These are phyloP conservation scores for Dichomitus squalens DNA, from an alignment of 1,284 basidiomycete species.

Conservation along the genomic window DNA sequence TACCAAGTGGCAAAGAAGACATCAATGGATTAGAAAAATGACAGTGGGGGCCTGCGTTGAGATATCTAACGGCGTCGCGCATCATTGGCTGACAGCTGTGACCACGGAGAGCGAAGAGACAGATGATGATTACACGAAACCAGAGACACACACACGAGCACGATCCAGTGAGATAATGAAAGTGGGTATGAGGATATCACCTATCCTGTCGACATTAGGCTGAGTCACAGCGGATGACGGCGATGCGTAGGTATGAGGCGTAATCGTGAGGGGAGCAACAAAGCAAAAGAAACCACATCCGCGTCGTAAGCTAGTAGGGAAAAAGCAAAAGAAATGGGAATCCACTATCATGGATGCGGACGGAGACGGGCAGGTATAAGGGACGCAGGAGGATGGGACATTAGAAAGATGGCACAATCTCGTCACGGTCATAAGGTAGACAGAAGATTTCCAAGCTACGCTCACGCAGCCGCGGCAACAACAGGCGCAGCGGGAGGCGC, in stretches of 20 bases:
- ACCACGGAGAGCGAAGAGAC: slow-evolving; percentile 20
- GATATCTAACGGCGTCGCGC: slow-evolving; percentile 7
- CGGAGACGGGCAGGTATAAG: slow-evolving; percentile 39
- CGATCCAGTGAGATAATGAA: slow-evolving; percentile 53
- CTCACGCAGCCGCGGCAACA: slow-evolving; percentile 64
- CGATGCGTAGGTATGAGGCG: slow-evolving; percentile 31
- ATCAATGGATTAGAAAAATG: slow-evolving; percentile 22
- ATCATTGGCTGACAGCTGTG: slow-evolving; percentile 7
- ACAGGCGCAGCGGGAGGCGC: slow-evolving; percentile 38
- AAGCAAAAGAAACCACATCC: slow-evolving; percentile 58
- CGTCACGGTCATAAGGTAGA: slow-evolving; percentile 51
- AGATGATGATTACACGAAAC: slow-evolving; percentile 59
- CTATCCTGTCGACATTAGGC: slow-evolving; percentile 37
- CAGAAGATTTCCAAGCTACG: slow-evolving; percentile 23
- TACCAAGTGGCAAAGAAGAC: not conserved
- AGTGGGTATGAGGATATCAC: slow-evolving; percentile 49
- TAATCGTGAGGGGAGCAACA: slow-evolving; percentile 35
- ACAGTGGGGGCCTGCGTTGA: slow-evolving; percentile 12
- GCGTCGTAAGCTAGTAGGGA: slow-evolving; percentile 60
- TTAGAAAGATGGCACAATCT: slow-evolving; percentile 44
- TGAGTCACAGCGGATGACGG: slow-evolving; percentile 33
- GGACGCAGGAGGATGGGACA: slow-evolving; percentile 37
- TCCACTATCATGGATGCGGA: slow-evolving; percentile 33
- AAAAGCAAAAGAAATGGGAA: slow-evolving; percentile 38
- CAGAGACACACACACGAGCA: slow-evolving; percentile 56